Evolutionary conservation across 2,329 filamentous ascomycete species (phyloP), one percentile per base, ranked within the genome.

Genomic region (Emergomyces orientalis): DNA sequence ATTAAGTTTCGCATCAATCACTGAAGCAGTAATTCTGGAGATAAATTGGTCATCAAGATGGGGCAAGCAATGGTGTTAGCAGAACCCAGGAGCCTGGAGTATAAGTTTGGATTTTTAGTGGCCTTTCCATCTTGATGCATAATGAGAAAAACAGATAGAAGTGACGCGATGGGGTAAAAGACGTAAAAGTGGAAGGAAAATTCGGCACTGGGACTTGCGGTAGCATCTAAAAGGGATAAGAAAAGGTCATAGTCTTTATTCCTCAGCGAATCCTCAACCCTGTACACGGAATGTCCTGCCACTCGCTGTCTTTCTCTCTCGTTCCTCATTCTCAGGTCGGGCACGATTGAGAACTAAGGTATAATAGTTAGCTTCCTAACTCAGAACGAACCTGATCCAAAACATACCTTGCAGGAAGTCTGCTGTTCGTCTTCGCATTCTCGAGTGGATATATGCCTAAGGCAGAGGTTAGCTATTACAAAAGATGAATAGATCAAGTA

Each of bases 301-400:
- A 75, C 91, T 97, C 56, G 95, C 94, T 63, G 94, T 99, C 86
- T 99, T 99, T 72, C 90, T 88, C 79, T 99, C 95, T 80, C 93
- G 93, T 78, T 97, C 94, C 77, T 97, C 93, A 70, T 88, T 91
- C 75, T 99, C 94, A 52, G 94, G 95, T 71, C 94, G 85, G 65
- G 94, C 94, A 79, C 95, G 86, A 75, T 95, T 93, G 68, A 99
- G 84, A n/a, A 99, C 93, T 96, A 71, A 14, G 30, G 30, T 59
- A 39, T 27, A 59, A 19, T 45, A 43, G 49, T 59, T 55, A 69
- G 82, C 68, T 82, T 77, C 64, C 51, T 57, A 9, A 9, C 13
- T 25, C n/a, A 8, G 11, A 41, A n/a, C 22, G 8, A 43, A 47
- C 22, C 25, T 32, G 7, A 62, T 41, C 1, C 32, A 19, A 37